Percentiles rank a stretch among this genome's conserved stretches.
These are phyloP conservation scores for Clitocybe nebularis DNA, from an alignment of 1,284 basidiomycete species.

Conservation along the genomic window DNA sequence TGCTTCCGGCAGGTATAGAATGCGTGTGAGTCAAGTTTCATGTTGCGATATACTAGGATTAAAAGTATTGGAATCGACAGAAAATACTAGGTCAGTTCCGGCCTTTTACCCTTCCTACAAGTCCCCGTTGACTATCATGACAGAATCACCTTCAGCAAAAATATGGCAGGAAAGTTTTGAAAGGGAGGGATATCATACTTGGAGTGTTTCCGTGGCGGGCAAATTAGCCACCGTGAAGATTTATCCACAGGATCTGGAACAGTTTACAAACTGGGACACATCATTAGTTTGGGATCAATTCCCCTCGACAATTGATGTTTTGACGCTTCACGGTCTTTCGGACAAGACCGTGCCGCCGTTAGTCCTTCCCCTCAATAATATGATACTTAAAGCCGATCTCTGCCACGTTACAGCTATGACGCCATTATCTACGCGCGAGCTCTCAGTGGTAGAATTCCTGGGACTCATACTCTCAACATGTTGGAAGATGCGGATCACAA, in stretches of 20 bases:
- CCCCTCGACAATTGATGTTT: conserved; percentile 53
- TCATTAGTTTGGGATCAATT: conserved; percentile 62
- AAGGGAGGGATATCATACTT: conserved; percentile 53
- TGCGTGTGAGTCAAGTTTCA: conserved; percentile 49
- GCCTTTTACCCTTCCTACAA: too few relatives aligned
- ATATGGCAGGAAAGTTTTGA: conserved; percentile 46
- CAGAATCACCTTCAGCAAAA: conserved; percentile 34
- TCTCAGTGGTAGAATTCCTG: conserved; percentile 51
- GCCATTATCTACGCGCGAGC: conserved; percentile 63
- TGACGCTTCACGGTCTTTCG: conserved; percentile 65
- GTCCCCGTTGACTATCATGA: too few relatives aligned
- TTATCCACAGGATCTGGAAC: conserved; percentile 52
- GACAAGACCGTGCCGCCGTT: conserved; percentile 67
- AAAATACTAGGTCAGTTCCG: too few relatives aligned
- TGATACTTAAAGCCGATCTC: too few relatives aligned
- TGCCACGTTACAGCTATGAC: conserved; percentile 51
- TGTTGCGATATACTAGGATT: not conserved
- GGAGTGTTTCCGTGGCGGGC: conserved; percentile 59
- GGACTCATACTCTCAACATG: conserved; percentile 63
- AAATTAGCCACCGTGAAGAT: conserved; percentile 49
- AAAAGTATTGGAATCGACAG: conserved; percentile 10
- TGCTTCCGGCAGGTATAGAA: conserved; percentile 68
- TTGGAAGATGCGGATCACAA: conserved; percentile 75
- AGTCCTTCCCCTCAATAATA: conserved; percentile 31
- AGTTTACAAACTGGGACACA: conserved; percentile 60